Evolutionary conservation across 495 filamentous ascomycete species (phyloP), one percentile per base, ranked within the genome.

Genomic region (Neurospora cerealis): DNA sequence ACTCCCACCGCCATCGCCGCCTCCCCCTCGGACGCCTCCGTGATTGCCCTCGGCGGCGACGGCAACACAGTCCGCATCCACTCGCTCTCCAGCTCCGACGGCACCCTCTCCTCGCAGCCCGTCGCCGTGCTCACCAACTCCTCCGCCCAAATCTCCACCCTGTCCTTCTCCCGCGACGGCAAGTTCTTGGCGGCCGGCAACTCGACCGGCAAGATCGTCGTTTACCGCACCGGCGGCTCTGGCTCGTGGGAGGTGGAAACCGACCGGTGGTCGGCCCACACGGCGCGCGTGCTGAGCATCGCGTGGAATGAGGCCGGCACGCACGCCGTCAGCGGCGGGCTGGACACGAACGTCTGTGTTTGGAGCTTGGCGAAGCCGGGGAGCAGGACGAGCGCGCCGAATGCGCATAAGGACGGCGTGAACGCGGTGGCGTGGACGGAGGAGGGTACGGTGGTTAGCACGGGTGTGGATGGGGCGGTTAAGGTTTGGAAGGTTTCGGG

Each of bases 361-460:
- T 99, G 96, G 94, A 97, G 93, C 80, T 83, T 98, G 75, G 85
- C 88, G 66, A 91, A 93, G 74, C 95, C 94, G 0, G 93, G 93
- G 36, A 91, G 90, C 78, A 88, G 95, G 78, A 84, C 95, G 71
- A 94, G 93, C 81, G 89, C 89, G 44, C 80, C 87, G 37, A 93
- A 96, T 79, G 93, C 95, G 69, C 96, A 99, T 81, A 97, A 97
- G 83, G 96, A 98, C 73, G 96, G 96, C 3, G 93, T 99, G 9
- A 93, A 91, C 77, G 94, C 92, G 5, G 94, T 98, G 6, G 88
- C 85, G 10, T 99, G 96, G 96, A 87, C 93, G 21, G 88, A 88
- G 9, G 85, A 83, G n/a, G 82, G 83, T n/a, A 93, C 87, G 82
- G 87, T 98, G 39, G 88, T 91, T 3, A 95, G 91, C 75, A 88